Base-by-base conservation (phyloP, 148 eudicot genomes). In the Amaranthus palmeri region DNA sequence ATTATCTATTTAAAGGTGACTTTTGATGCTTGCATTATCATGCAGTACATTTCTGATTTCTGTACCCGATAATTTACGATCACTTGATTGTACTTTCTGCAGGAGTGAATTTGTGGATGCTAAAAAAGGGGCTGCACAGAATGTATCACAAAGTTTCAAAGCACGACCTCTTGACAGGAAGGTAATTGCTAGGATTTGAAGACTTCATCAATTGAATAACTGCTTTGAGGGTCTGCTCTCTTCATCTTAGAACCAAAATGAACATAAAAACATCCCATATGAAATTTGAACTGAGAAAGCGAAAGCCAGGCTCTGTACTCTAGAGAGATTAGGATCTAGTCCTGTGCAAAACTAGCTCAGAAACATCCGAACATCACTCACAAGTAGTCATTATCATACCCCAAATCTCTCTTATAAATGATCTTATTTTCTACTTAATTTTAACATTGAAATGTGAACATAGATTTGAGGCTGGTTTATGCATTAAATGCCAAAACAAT, bases 91-190 rank as follows among this genome's bases (percentile, higher is more conserved):
- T 68, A n/a, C 11, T 71, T 65, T 77, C 62, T 56, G 17, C 79
- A 90, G 91, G 76, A 65, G 69, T 68, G 80, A 76, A 69, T 17
- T 72, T 48, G 64, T 70, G 47, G 78, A 65, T 74, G 67, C 77
- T 79, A 49, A 81, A 55, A 88, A 69, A 65, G 70, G 68, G 56
- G 85, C 82, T 45, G 82, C 68, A 61, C 40, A 66, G 44, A 82
- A 83, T 63, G 43, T 69, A 42, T 52, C 79, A 53, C 85, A 83
- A 55, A 76, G 72, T 75, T 92, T 92, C 69, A 92, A 87, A 87
- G 93, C 93, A 68, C 86, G 87, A 42, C 89, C 91, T 45, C 82
- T 90, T 60, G 93, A 88, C 76, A 88, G 71, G 10, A 79, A 79
- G 82, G 82, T 79, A 74, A 59, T 71, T 36, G 12, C 45, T 4